Evolutionary conservation across 345 rosid species (phyloP), one percentile per base, ranked within the genome.

Genomic region (Acer yangbiense): DNA sequence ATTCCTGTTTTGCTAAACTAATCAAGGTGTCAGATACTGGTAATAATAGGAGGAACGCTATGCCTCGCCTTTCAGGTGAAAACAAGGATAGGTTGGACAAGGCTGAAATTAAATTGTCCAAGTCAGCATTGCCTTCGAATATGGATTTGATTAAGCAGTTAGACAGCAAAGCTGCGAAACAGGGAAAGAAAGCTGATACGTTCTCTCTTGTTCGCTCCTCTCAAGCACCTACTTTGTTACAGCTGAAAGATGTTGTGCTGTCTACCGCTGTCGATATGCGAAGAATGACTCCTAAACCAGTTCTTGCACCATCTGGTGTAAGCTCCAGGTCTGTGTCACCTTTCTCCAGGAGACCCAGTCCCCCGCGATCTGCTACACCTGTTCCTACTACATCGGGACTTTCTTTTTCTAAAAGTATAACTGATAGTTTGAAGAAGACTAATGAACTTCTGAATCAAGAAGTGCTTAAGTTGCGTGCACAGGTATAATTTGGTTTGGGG

Each of bases 301-400:
- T 88, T 68, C 87, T 86, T 57, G 86, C 89, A 73, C 87, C 92
- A 20, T 94, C 97, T 71, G 98, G 93, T 74, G 92, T 84, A 72
- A 94, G 88, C 86, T 96, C 99, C 23, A 88, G 98, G 85, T 92
- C 99, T 0, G 94, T 96, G 75, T 96, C 99, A 46, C 99, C 97
- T 84, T 94, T 96, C 86, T 94, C 98, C 14, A 88, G 97, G 87
- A 94, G 90, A 81, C 87, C 97, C 72, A 94, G 99, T 75, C 98
- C 99, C 25, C 97, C 98, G 61, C 97, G 97, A 74, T 96, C 94
- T 76, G 94, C 93, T 18, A 96, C 99, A 25, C 98, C 98, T 48
- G 88, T 96, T 77, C 97, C 97, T 72, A 91, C 93, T 18, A 87
- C 90, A 6, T 83, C 90, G 9, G 98, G 98, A 66, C 91, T 96